Evolutionary conservation across 352 stramenopile species (phyloP).

Genomic region (Pythium graminicola): DNA sequence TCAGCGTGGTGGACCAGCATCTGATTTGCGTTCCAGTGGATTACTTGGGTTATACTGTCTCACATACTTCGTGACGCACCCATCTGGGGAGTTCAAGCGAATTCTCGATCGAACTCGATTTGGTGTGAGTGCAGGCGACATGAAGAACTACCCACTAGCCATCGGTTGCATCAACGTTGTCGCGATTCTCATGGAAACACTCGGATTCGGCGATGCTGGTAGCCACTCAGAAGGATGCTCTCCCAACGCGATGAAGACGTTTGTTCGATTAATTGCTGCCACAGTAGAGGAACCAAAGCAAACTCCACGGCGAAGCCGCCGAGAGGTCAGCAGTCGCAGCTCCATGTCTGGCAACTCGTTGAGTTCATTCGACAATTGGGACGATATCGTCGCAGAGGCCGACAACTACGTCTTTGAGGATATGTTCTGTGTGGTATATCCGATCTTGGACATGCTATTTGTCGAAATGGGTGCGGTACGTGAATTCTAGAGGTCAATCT

Average conservation of each 20-base stretch:
- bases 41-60: slow-evolving; percentile 81
- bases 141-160: slow-evolving; percentile 86
- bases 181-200: slow-evolving; percentile 58
- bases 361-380: slow-evolving; percentile 51
- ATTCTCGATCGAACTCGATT: slow-evolving; percentile 71
- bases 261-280: slow-evolving; percentile 59
- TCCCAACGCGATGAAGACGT: slow-evolving; percentile 67
- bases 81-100: slow-evolving; percentile 52
- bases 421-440: slow-evolving; percentile 79
- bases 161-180: slow-evolving; percentile 85
- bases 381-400: slow-evolving; percentile 59
- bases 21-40: slow-evolving; percentile 73
- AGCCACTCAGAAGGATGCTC: slow-evolving; percentile 69
- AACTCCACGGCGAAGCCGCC: slow-evolving; percentile 1
- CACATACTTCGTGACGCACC: slow-evolving; percentile 74
- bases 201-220: slow-evolving; percentile 72
- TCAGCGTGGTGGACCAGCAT: slow-evolving; percentile 71
- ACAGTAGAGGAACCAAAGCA: slow-evolving; percentile 26
- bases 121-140: slow-evolving; percentile 80
- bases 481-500: background rate
- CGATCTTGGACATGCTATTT: slow-evolving; percentile 74
- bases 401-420: slow-evolving; percentile 83
- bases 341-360: slow-evolving; percentile 32
- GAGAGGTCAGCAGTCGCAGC: slow-evolving; percentile 1
- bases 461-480: slow-evolving; percentile 83